Evolutionary conservation across 2,329 filamentous ascomycete genomes (phyloP), one percentile per base, ranked within the genome.

Genomic region (Aulographum hederae): DNA sequence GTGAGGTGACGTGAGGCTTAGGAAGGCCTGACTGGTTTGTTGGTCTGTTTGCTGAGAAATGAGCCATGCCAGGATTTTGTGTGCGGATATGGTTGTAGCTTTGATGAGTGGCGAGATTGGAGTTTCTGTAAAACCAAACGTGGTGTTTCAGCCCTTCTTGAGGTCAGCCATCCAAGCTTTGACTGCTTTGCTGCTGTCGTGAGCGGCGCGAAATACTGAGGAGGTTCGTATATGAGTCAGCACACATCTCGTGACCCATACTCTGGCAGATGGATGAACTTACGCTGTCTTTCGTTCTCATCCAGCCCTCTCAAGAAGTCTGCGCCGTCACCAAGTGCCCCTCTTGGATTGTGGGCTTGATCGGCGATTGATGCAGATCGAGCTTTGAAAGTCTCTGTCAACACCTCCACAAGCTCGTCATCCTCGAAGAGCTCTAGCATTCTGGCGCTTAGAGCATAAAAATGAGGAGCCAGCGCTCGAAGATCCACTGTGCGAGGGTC

Each of bases 341-440:
- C 75, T 6, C 76, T 72, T 3, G 78, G 77, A 54, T 93, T 93
- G 42, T 85, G 73, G 2, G 85, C 86, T 49, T 93, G 81, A 47
- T 95, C 70, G 4, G 79, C 79, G 31, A 95, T 80, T 39, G 91
- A 81, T 2, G 71, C 67, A 1, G 84, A 80, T 30, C 89, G 66
- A 31, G 69, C 65, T 41, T 85, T 81, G 54, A 91, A 95, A 0
- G 81, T 84, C 59, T 77, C 56, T 27, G 47, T 56, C 31, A 64
- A 38, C 11, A 63, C 71, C 39, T 80, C 72, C 13, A 69, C 65
- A 50, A 79, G 68, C 34, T 82, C 79, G 34, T 94, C 73, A 51
- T 93, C 85, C 35, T 94, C 85, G 38, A 93, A 92, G 1, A 98
- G 56, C 36, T 94, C 85, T 38, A 95, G 61, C 54, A 94, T 84